Base-by-base conservation (phyloP, 1,284 basidiomycete genomes). In the Phellopilus nigrolimitatus region DNA sequence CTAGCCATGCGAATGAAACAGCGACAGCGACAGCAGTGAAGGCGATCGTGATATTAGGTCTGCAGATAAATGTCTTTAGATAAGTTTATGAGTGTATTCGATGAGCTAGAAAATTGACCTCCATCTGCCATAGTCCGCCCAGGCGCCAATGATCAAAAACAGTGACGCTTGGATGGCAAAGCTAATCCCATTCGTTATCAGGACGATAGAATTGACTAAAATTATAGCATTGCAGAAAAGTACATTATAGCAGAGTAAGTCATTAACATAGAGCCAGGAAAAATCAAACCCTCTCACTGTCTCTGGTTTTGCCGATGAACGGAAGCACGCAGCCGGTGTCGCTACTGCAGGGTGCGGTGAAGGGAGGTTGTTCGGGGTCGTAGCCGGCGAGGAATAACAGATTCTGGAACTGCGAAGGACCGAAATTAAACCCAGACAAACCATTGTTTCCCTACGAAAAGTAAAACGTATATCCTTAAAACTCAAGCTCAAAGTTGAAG, bases 81-180 rank as follows among this genome's bases (percentile, higher is more conserved):
- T 31, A 38, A 27, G 33, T 46, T 34, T 30, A 45, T 15, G 51
- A 30, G 21, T 17, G 46, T 28, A 49, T n/a, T 33, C 22, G 25
- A 47, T 8, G 31, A 22, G 4, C 44, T 31, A 36, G 17, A 22
- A 56, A n/a, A 15, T 42, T 21, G 10, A 82, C 80, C 84, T 78
- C 82, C 85, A 89, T 17, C 70, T 68, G 15, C 88, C 87, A 64
- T 88, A 91, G 63, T 89, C 87, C 1, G 86, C 86, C 77, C 88
- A 87, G 5, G 83, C 79, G 4, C 83, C 88, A 40, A 91, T 75
- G 13, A 74, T 58, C 12, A 86, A 65, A 21, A 90, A 70, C 12
- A 88, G 61, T 2, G 74, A 76, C 0, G 83, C 82, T 64, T 88
- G 84, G 25, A 88, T 73, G 0, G 84, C 84, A 60, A 88, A 88